Base-by-base conservation (phyloP, 2,329 filamentous ascomycete genomes). In the Ceratocystis variospora region DNA sequence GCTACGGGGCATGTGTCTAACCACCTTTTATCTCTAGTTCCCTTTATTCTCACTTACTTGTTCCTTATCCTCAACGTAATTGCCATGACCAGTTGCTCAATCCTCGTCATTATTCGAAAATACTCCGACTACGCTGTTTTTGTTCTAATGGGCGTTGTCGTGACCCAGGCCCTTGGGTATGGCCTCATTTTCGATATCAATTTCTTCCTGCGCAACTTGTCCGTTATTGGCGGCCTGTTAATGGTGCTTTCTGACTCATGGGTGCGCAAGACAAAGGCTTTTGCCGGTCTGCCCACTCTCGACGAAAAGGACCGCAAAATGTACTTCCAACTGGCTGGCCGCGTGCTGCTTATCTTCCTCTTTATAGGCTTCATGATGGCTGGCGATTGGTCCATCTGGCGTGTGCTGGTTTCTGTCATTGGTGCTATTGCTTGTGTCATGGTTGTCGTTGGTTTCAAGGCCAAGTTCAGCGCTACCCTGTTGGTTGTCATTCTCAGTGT, bases 251-350 rank as follows among this genome's bases (percentile, higher is more conserved):
- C 92, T 50, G 94, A 99, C 79, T 96, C 90, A 67, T 97, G 93
- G 91, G 91, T 96, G 70, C 88, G 92, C 78, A 97, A 97, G 85
- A 89, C 87, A 76, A 96, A 96, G 79, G 93, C 92, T 2, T 96
- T 96, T 69, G 94, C 94, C 61, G 94, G 94, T 61, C 83, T 99
- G 64, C 94, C 94, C 62, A 85, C 90, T 76, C 84, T 99, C 64
- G 94, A 97, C 75, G 94, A 99, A 82, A 97, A 97, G 85, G 94
- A 99, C 77, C 89, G 92, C 79, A 99, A 97, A 84, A 97, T 97
- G 93, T 99, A 99, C 82, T 95, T 99, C 79, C 94, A 97, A 84
- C 87, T 99, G 69, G 94, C 94, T 71, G 94, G 94, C 45, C 87
- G 94, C 71, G 90, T 99, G 45, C 82, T 99, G 70, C 82, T 99